Conservation (phyloP, 345 rosid species). For the Salix brachista region DNA sequence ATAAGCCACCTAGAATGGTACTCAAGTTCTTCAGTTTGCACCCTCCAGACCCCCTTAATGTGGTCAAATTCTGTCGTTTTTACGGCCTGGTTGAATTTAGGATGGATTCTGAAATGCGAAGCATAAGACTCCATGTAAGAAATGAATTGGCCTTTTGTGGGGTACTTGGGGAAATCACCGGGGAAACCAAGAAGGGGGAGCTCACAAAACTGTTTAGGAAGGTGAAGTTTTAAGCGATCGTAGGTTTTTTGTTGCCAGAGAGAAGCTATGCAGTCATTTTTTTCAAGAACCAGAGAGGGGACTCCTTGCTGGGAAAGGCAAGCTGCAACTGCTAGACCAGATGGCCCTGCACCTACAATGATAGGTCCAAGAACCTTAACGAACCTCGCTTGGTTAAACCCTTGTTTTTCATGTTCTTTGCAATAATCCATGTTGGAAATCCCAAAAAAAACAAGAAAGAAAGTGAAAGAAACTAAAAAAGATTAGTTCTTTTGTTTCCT, state of each 20-base stretch:
- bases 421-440: constrained; percentile 42
- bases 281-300: constrained; percentile 71
- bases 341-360: constrained; percentile 96
- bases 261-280: constrained; percentile 69
- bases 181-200: constrained; percentile 76
- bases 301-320: constrained; percentile 58
- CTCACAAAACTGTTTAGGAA: constrained; percentile 79
- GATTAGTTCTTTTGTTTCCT: not conserved
- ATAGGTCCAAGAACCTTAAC: constrained; percentile 51
- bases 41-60: constrained; percentile 51
- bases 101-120: constrained; percentile 52
- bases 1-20: constrained; percentile 57
- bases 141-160: constrained; percentile 61
- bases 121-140: constrained; percentile 75
- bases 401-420: constrained; percentile 17
- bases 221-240: constrained; percentile 85
- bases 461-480: not conserved
- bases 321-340: constrained; percentile 78
- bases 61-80: constrained; percentile 51
- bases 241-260: constrained; percentile 76
- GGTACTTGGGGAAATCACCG: constrained; percentile 63
- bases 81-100: constrained; percentile 62
- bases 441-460: constrained; percentile 17
- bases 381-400: constrained; percentile 9
- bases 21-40: constrained; percentile 46